Base-by-base conservation (phyloP, 164 flowering plant species). In the Protea cynaroides region DNA sequence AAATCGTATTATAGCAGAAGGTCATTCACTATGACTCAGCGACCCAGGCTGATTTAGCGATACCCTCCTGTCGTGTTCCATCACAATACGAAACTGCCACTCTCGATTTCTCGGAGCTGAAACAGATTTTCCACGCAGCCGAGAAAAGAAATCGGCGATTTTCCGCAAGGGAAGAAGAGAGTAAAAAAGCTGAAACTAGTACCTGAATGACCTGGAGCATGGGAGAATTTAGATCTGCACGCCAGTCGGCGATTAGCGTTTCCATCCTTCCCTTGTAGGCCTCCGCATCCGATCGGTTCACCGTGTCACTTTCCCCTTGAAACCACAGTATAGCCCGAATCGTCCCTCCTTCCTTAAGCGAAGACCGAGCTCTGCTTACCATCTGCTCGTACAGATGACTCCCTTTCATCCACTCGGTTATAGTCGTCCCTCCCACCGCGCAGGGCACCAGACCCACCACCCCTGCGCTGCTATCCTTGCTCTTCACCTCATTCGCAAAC, bases 221-320 rank as follows among this genome's bases (percentile, higher is more conserved):
- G 0, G 86, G 86, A 21, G 65, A 58, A 25, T 68, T 63, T 10
- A 89, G 75, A 79, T 89, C 96, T 10, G 64, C 21, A 0, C 88
- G 69, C 13, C 85, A 15, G 59, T 85, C 76, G 15, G 8, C 8
- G 38, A 87, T 68, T 21, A 87, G 71, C 25, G 60, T 78, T 54
- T 71, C 67, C 75, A 82, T 63, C 64, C 78, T 83, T 19, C 59
- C 54, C 53, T 73, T 72, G 37, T 83, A 87, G 44, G 68, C 23
- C 25, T 67, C 66, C 1, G 90, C 92, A 57, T 84, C 89, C 12
- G 60, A 65, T 54, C 2, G 57, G 37, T 12, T 67, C 19, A 54
- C 18, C 0, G 92, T 78, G 59, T 91, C 97, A 44, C 75, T 74
- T 78, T 92, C 96, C 0, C 98, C 98, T 56, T 92, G 98, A 64